These are phyloP conservation scores for Trichosporon sp. DNA, from an alignment of 1,284 basidiomycete species.

Conservation along the genomic window DNA sequence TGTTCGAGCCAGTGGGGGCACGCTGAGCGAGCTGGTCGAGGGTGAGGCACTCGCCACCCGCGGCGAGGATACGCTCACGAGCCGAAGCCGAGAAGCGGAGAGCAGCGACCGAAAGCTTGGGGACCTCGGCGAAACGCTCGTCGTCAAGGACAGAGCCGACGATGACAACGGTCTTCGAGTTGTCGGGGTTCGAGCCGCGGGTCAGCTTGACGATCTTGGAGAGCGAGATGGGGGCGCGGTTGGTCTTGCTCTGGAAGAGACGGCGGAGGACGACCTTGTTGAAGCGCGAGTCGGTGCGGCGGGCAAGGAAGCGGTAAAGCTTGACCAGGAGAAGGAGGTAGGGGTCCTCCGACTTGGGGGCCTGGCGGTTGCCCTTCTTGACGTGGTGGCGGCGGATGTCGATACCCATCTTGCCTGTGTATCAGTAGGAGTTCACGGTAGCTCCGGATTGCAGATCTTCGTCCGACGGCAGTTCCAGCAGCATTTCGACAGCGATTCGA, in stretches of 20 bases:
- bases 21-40: constrained; percentile 94
- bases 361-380: constrained; percentile 92
- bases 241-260: constrained; percentile 88
- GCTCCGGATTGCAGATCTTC: not conserved
- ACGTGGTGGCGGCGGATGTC: constrained; percentile 97
- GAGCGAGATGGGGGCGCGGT: constrained; percentile 93
- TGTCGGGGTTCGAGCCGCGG: constrained; percentile 60
- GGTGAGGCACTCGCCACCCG: constrained; percentile 90
- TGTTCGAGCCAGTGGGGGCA: constrained; percentile 92
- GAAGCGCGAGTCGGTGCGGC: constrained; percentile 91
- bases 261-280: constrained; percentile 98
- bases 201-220: constrained; percentile 84
- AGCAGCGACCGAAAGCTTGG: constrained; percentile 90
- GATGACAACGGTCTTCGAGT: constrained; percentile 73
- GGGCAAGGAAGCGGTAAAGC: constrained; percentile 98
- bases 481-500: not conserved
- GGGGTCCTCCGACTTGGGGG: constrained; percentile 97
- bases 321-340: constrained; percentile 98
- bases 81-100: constrained; percentile 91
- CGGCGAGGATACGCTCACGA: constrained; percentile 88
- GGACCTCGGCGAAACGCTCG: constrained; percentile 76
- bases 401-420: constrained; percentile 66
- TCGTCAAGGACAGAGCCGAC: constrained; percentile 97
- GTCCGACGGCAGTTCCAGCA: not conserved
- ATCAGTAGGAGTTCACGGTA: constrained; percentile 2